Evolutionary conservation across 2,329 filamentous ascomycete genomes (phyloP).

Genomic region (Penicillium brevicompactum): DNA sequence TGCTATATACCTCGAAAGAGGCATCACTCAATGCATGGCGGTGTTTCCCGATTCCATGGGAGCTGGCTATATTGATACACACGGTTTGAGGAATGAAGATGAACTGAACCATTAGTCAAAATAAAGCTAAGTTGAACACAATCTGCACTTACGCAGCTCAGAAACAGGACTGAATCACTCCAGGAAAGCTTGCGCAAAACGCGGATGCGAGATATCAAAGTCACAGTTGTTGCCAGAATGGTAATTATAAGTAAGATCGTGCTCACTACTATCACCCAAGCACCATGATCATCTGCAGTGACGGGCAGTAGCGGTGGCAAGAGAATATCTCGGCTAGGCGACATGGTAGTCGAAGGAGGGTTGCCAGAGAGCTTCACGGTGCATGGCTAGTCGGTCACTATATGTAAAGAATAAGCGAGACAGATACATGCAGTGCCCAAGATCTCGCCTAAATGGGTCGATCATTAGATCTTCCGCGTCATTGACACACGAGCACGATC

Average conservation of each 20-base stretch:
- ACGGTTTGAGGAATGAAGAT: constrained; percentile 7
- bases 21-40: not conserved
- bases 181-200: constrained; percentile 5
- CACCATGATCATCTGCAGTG: constrained; percentile 9
- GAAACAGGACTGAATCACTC: constrained; percentile 3
- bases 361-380: not conserved
- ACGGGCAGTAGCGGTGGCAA: constrained; percentile 8
- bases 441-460: not conserved
- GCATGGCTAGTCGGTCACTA: not conserved
- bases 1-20: constrained; percentile 9
- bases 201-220: constrained; percentile 11
- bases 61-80: constrained; percentile 11
- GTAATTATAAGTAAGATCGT: constrained; percentile 13
- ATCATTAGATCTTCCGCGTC: not conserved
- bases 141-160: constrained; percentile 2
- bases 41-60: constrained; percentile 10
- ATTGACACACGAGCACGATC: not conserved
- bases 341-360: not conserved
- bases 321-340: not conserved
- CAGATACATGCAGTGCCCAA: constrained; percentile 1
- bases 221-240: constrained; percentile 6
- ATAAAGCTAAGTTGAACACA: not conserved
- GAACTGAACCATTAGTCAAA: not conserved
- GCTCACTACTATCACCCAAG: constrained; percentile 14
- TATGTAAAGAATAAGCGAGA: not conserved